These are phyloP conservation scores for Ophiostoma quercus DNA, from an alignment of 2,329 filamentous ascomycete species.

Conservation along the genomic window DNA sequence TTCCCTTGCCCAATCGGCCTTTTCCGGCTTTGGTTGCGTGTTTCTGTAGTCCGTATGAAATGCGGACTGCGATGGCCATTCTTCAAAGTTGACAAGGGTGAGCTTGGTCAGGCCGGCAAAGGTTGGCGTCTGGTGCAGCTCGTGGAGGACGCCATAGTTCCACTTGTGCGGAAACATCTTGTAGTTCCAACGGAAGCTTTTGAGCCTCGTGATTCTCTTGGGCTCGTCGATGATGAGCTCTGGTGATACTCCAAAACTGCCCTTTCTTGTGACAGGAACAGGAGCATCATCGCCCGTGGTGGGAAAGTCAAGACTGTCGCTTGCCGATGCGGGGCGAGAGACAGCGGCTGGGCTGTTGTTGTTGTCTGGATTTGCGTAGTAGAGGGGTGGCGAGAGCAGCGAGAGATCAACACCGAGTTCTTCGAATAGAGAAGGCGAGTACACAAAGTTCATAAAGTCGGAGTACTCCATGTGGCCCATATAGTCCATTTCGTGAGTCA, in stretches of 20 bases:
- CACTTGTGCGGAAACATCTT: slow-evolving; percentile 46
- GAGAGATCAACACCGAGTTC: slow-evolving; percentile 46
- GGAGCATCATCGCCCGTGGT: neutral
- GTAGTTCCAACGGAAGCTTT: slow-evolving; percentile 59
- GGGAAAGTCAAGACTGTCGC: neutral
- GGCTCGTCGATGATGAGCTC: neutral
- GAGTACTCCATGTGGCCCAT: slow-evolving; percentile 54
- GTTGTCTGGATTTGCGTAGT: slow-evolving; percentile 29
- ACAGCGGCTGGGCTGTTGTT: slow-evolving; percentile 10
- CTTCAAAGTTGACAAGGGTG: slow-evolving; percentile 59
- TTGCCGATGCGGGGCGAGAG: too few species aligned
- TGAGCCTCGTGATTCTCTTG: slow-evolving; percentile 32
- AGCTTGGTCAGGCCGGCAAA: slow-evolving; percentile 55
- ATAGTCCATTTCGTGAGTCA: slow-evolving; percentile 63
- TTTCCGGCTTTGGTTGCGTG: too few species aligned
- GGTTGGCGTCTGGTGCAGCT: slow-evolving; percentile 49
- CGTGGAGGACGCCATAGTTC: slow-evolving; percentile 45
- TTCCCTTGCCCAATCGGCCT: too few species aligned
- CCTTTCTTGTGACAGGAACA: neutral
- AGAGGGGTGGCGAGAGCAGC: neutral
- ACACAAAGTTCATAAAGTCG: slow-evolving; percentile 33
- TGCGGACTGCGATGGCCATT: slow-evolving; percentile 31
- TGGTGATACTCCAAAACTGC: neutral
- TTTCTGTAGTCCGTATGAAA: too few species aligned
- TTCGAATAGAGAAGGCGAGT: slow-evolving; percentile 60